Conservation (phyloP, 768 basidiomycete genomes). For the Clathrus columnatus region DNA sequence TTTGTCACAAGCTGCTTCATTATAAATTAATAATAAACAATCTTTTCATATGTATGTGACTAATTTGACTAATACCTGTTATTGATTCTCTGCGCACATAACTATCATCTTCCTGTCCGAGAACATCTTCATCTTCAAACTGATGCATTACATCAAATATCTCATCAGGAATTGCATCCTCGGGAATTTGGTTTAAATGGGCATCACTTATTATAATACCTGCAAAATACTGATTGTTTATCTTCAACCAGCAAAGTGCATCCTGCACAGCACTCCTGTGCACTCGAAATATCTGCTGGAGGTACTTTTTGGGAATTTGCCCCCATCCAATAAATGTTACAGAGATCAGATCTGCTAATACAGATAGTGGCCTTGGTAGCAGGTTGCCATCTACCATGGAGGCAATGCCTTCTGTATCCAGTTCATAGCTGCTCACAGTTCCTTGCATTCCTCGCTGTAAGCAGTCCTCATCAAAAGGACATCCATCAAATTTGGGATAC, state of each 20-base stretch:
- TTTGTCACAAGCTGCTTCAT: no score
- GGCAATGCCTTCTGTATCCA: slow-evolving; percentile 20
- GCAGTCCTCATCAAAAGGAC: background rate
- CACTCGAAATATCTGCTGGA: slow-evolving; percentile 26
- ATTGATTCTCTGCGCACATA: no score
- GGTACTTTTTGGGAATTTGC: slow-evolving; percentile 20
- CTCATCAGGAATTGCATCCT: slow-evolving; percentile 27
- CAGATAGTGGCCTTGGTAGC: slow-evolving; percentile 23
- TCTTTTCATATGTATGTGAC: no score
- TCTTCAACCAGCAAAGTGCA: slow-evolving; percentile 30
- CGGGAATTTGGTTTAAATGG: slow-evolving; percentile 20
- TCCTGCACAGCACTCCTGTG: slow-evolving; percentile 19
- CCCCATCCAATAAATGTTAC: slow-evolving; percentile 29
- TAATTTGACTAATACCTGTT: no score
- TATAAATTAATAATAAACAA: no score
- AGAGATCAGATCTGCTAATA: slow-evolving; percentile 25
- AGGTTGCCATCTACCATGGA: slow-evolving; percentile 27
- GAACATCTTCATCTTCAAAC: slow-evolving; percentile 10
- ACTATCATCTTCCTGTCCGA: slow-evolving; percentile 21
- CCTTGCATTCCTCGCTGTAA: slow-evolving; percentile 27
- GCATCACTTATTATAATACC: slow-evolving; percentile 20
- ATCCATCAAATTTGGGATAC: slow-evolving; percentile 21
- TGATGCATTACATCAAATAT: slow-evolving; percentile 16
- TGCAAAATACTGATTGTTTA: slow-evolving; percentile 27
- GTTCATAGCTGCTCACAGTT: slow-evolving; percentile 21